These are phyloP conservation scores for Aspergillus calidoustus DNA, from an alignment of 2,329 filamentous ascomycete genomes.

Conservation along the genomic window DNA sequence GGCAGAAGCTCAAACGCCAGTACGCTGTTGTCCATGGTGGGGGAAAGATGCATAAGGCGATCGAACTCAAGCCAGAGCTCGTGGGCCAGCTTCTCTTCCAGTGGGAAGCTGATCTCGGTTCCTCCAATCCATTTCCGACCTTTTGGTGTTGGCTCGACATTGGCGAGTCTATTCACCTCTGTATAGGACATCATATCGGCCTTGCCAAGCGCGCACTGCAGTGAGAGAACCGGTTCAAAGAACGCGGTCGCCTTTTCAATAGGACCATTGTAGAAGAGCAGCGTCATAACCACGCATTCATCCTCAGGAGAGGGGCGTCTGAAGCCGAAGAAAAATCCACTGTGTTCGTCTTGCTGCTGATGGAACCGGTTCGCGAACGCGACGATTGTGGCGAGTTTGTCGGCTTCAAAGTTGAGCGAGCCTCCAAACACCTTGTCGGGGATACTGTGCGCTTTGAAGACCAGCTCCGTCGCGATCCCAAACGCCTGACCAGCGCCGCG, in stretches of 20 bases:
- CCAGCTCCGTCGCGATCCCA: slow-evolving; percentile 50
- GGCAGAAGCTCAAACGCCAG: slow-evolving; percentile 18
- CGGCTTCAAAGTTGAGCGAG: slow-evolving; percentile 4
- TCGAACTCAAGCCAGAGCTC: slow-evolving; percentile 3
- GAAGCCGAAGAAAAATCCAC: slow-evolving; percentile 19
- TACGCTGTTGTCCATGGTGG: slow-evolving; percentile 12
- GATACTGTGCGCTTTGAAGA: slow-evolving; percentile 36
- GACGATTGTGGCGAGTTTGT: slow-evolving; percentile 11
- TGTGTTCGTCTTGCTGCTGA: slow-evolving; percentile 14
- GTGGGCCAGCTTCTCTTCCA: neutral
- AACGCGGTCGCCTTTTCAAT: neutral
- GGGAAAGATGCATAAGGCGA: slow-evolving; percentile 1
- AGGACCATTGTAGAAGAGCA: neutral
- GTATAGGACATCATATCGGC: neutral
- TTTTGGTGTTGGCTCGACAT: neutral
- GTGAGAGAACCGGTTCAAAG: neutral
- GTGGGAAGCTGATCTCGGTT: neutral
- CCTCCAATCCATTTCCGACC: neutral
- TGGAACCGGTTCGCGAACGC: slow-evolving; percentile 18
- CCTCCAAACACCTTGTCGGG: slow-evolving; percentile 7
- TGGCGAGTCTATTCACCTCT: neutral
- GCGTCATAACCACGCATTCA: neutral
- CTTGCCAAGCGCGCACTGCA: neutral
- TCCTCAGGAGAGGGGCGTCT: neutral
- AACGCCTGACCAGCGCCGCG: slow-evolving; percentile 50